Conservation (phyloP, 805 yeast species). For the Sungouiella thailandica region DNA sequence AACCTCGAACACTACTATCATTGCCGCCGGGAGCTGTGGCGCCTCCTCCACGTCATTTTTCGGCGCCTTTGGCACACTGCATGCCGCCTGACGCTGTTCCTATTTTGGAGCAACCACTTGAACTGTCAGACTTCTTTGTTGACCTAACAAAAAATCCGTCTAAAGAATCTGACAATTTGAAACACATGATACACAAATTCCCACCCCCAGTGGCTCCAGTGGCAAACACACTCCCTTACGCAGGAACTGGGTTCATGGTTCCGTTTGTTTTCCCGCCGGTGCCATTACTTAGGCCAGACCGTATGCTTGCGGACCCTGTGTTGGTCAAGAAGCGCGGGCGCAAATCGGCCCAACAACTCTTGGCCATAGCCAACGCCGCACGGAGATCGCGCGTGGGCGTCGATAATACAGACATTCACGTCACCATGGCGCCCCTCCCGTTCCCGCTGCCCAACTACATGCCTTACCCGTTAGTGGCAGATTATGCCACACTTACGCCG, state of each 20-base stretch:
- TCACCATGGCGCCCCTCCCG: conserved; percentile 36
- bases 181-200: conserved; percentile 20
- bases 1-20: conserved; percentile 4
- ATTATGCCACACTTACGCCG: conserved; percentile 30
- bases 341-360: background rate
- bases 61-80: conserved; percentile 18
- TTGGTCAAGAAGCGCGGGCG: background rate
- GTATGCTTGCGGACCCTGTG: background rate
- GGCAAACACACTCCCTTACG: conserved; percentile 1
- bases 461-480: conserved; percentile 40
- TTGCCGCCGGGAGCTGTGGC: conserved; percentile 11
- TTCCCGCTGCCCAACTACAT: conserved; percentile 42
- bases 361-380: background rate
- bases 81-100: conserved; percentile 36
- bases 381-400: background rate
- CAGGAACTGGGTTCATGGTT: conserved; percentile 30
- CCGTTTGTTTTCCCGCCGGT: conserved; percentile 43
- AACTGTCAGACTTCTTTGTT: conserved; percentile 29
- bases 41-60: conserved; percentile 4
- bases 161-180: conserved; percentile 16
- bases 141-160: conserved; percentile 21
- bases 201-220: conserved; percentile 40
- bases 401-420: conserved; percentile 1
- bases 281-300: conserved; percentile 22
- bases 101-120: conserved; percentile 28